Conservation (phyloP, 2,329 filamentous ascomycete genomes). For the Trichoderma guizhouense region DNA sequence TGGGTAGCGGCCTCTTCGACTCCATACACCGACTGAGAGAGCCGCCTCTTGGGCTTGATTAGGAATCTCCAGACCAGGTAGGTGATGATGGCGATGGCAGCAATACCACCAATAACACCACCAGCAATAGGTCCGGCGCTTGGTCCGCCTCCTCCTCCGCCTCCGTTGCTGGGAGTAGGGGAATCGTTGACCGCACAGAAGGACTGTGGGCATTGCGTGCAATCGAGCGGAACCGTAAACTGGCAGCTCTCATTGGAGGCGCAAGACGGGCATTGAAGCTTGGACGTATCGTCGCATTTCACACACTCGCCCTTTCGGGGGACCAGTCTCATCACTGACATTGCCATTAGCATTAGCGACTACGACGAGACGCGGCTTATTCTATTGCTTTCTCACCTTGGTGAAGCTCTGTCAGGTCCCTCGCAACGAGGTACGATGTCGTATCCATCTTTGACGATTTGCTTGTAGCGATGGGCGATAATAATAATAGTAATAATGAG, state of each 20-base stretch:
- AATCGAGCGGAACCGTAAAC: constrained; percentile 44
- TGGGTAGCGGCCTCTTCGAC: constrained; percentile 48
- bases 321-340: constrained; percentile 32
- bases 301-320: constrained; percentile 43
- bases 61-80: constrained; percentile 87
- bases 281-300: constrained; percentile 42
- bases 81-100: constrained; percentile 67
- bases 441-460: constrained; percentile 9
- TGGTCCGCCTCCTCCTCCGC: constrained; percentile 43
- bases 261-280: constrained; percentile 46
- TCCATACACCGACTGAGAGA: constrained; percentile 52
- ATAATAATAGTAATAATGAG: neutral
- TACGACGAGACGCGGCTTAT: neutral
- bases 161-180: constrained; percentile 19
- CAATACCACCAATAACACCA: constrained; percentile 81
- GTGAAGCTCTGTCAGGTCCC: constrained; percentile 32
- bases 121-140: constrained; percentile 86
- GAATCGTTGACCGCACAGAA: constrained; percentile 40
- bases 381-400: constrained; percentile 26
- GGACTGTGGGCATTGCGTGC: constrained; percentile 45
- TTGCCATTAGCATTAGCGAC: constrained; percentile 8
- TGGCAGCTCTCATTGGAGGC: constrained; percentile 41
- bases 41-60: constrained; percentile 72
- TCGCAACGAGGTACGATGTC: constrained; percentile 20
- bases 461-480: neutral